Conservation (phyloP, 352 stramenopile species). For the Phytophthora pistaciae region DNA sequence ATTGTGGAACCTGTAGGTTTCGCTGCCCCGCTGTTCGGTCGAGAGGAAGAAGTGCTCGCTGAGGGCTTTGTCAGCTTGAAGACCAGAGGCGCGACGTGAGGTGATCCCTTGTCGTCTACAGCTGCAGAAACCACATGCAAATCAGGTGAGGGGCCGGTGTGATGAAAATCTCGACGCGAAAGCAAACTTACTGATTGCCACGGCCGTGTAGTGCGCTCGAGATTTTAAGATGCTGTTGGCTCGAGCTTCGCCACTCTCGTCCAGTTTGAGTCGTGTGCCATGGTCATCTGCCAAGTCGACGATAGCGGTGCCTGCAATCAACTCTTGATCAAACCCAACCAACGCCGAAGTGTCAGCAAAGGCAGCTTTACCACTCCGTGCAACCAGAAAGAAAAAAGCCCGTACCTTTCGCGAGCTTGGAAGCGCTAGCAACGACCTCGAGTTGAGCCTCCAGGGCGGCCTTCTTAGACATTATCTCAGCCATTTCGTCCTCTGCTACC, state of each 20-base stretch:
- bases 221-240: constrained; percentile 55
- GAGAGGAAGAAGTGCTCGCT: constrained; percentile 3
- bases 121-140: constrained; percentile 23
- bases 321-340: constrained; percentile 40
- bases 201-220: constrained; percentile 55
- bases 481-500: constrained; percentile 34
- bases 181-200: constrained; percentile 62
- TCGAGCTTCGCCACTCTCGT: constrained; percentile 44
- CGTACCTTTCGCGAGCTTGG: constrained; percentile 62
- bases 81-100: constrained; percentile 42
- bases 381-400: background rate
- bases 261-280: constrained; percentile 54
- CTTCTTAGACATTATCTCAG: constrained; percentile 45
- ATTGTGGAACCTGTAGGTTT: constrained; percentile 17
- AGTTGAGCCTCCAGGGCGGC: constrained; percentile 55
- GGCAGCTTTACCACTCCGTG: background rate
- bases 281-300: constrained; percentile 67
- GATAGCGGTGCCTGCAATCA: constrained; percentile 43
- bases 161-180: background rate
- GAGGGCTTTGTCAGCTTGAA: constrained; percentile 44
- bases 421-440: constrained; percentile 54
- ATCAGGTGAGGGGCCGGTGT: background rate
- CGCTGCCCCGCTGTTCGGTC: constrained; percentile 21
- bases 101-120: constrained; percentile 44
- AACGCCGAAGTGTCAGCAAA: background rate